Evolutionary conservation across 1,139 yeast genomes (phyloP), one percentile per base, ranked within the genome.

Genomic region (Taphrina communis): DNA sequence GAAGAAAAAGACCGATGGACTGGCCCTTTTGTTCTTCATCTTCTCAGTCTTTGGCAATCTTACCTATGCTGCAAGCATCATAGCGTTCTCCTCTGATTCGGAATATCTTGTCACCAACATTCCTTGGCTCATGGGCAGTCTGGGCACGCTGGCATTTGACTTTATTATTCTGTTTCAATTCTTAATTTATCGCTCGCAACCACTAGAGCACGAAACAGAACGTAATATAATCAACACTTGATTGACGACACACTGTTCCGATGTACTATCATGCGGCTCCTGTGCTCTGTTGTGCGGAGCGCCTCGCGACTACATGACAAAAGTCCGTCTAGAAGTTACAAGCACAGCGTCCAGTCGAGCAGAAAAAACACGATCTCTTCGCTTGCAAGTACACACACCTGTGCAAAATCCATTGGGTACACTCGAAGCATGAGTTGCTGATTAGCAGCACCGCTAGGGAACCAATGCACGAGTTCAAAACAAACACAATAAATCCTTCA

Each of bases 11-110:
- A 92, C 89, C 51, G 84, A 86, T 72, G 96, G 71, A 11, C 83
- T 89, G 70, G 87, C 92, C 72, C 81, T 89, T 73, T 82, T 89
- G 67, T 89, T 89, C 78, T 89, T 89, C 79, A 78, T 89, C 71
- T 86, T 89, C 73, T 88, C 94, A 56, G 84, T 90, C n/a, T 79
- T 88, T 73, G 96, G 95, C 31, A 89, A 90, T 77, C 76, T 88
- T 72, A 87, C 94, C 2, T 90, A 88, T 75, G 90, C 93, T 35
- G 85, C 86, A 62, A 93, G 89, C 75, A 89, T 89, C 69, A 79
- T 89, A 8, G 50, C 61, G 9, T 63, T 39, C 46, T 53, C 52
- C n/a, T 21, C 36, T 31, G 58, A 41, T 9, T 8, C 38, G 6
- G 63, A 57, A 21, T 57, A 65, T 31, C 39, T 57, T 9, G 35